Base-by-base conservation (phyloP, 805 yeast species). In the Candida verbasci region DNA sequence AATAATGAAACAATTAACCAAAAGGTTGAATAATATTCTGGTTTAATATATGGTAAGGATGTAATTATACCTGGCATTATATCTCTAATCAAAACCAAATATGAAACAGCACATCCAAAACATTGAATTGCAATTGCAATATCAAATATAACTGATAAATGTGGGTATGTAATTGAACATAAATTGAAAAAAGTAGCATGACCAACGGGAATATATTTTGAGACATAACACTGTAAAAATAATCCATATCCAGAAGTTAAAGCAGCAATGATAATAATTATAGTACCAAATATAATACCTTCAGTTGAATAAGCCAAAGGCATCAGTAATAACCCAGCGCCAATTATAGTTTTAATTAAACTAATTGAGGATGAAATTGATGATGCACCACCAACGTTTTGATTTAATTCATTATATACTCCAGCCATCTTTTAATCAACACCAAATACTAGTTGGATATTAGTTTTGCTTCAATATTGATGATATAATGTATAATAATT, bases 301-400 rank as follows among this genome's bases (percentile, higher is more conserved):
- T 83, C 86, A 18, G 82, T 71, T 38, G 71, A 68, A 58, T 82
- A 78, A 1, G 87, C 85, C 42, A 68, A 78, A 0, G 93, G 89
- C 62, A 84, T 75, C 10, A 89, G 86, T 17, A 84, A 67, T 28
- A 83, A 65, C 1, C 94, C 94, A 0, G 93, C 87, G 6, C 94
- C 94, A 9, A 85, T 71, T 38, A 85, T 82, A 17, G 93, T 84
- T 60, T 85, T 85, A 37, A 81, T 72, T 25, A 86, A 65, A 56
- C 80, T 82, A 36, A 83, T 65, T 12, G 76, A 62, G 2, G 91
- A 82, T 1, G 89, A 81, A 1, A 52, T 42, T 17, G 70, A 60
- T 9, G 82, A 67, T 3, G 86, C 84, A 10, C 58, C 61, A 22
- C 25, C 20, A 9, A 16, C 38, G 40, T 7, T 9, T n/a, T n/a